Evolutionary conservation across 768 basidiomycete genomes (phyloP).

Genomic region (Rubroboletus satanas): DNA sequence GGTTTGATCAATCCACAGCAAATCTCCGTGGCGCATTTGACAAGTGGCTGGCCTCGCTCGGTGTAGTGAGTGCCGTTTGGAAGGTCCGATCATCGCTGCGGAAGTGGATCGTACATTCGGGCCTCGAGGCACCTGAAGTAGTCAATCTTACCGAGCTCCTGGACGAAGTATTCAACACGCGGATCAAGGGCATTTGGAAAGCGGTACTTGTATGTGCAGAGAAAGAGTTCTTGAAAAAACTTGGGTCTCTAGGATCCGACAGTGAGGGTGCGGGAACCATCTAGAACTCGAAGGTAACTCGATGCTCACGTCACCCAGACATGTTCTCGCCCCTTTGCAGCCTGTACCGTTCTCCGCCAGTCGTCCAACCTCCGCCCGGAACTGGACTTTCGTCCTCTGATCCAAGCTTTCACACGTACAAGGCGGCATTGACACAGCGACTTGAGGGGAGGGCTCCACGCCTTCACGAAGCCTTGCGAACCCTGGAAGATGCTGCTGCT

Average conservation of each 20-base stretch:
- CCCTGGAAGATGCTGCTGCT: constrained; percentile 57
- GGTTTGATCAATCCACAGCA: constrained; percentile 56
- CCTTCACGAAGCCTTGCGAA: constrained; percentile 53
- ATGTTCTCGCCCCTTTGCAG: constrained; percentile 44
- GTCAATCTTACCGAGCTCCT: constrained; percentile 41
- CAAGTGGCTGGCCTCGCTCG: constrained; percentile 57
- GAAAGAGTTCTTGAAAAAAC: constrained; percentile 41
- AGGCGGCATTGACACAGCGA: constrained; percentile 54
- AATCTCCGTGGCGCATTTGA: constrained; percentile 44
- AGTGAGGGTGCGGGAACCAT: constrained; percentile 16
- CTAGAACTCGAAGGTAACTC: not conserved
- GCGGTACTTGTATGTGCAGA: constrained; percentile 41
- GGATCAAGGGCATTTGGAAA: constrained; percentile 60
- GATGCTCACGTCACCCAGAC: constrained; percentile 36
- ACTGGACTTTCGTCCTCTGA: constrained; percentile 34
- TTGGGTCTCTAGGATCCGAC: constrained; percentile 29
- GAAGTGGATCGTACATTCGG: constrained; percentile 42
- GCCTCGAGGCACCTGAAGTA: constrained; percentile 49
- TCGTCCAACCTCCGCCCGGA: constrained; percentile 44
- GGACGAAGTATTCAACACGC: constrained; percentile 51
- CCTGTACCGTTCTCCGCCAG: constrained; percentile 52
- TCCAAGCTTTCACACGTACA: constrained; percentile 59
- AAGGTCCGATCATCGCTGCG: constrained; percentile 51
- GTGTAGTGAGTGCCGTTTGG: constrained; percentile 69
- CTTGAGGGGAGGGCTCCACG: constrained; percentile 61